phyloP scores from a whole-genome alignment of 805 yeast genomes.

The Metschnikowia drakensbergensis region DNA sequence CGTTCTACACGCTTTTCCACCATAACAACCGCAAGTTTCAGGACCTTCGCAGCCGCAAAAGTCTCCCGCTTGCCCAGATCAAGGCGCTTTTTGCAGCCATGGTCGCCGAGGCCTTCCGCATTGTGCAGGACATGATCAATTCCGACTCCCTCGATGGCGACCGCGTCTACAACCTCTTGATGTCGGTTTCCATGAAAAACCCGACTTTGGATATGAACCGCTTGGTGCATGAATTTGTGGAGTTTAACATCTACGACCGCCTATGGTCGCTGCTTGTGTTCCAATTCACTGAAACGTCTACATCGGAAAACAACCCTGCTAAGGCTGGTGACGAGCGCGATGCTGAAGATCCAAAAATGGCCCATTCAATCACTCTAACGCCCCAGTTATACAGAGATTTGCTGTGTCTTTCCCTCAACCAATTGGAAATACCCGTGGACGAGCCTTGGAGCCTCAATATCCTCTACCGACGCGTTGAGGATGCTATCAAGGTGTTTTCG shows the following conservation, averaged over 20 bases:
- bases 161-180: conserved; percentile 29
- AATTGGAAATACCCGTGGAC: conserved; percentile 43
- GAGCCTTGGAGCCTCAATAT: conserved; percentile 39
- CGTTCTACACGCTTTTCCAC: conserved; percentile 37
- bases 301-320: not conserved
- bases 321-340: not conserved
- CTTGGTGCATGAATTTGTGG: conserved; percentile 67
- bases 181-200: conserved; percentile 27
- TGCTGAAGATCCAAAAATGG: not conserved
- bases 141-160: conserved; percentile 34
- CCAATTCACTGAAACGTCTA: conserved; percentile 26
- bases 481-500: conserved; percentile 52
- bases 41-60: conserved; percentile 25
- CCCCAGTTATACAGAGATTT: conserved; percentile 31
- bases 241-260: conserved; percentile 59
- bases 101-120: conserved; percentile 32
- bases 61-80: conserved; percentile 25
- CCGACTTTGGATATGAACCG: conserved; percentile 47
- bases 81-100: conserved; percentile 30
- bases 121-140: conserved; percentile 38
- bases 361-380: conserved; percentile 19
- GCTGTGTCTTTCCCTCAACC: conserved; percentile 45
- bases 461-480: conserved; percentile 38
- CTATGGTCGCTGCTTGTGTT: conserved; percentile 52
- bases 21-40: conserved; percentile 36